Evolutionary conservation across 2,329 filamentous ascomycete species (phyloP), one percentile per base, ranked within the genome.

Genomic region (Myriangium duriaei): DNA sequence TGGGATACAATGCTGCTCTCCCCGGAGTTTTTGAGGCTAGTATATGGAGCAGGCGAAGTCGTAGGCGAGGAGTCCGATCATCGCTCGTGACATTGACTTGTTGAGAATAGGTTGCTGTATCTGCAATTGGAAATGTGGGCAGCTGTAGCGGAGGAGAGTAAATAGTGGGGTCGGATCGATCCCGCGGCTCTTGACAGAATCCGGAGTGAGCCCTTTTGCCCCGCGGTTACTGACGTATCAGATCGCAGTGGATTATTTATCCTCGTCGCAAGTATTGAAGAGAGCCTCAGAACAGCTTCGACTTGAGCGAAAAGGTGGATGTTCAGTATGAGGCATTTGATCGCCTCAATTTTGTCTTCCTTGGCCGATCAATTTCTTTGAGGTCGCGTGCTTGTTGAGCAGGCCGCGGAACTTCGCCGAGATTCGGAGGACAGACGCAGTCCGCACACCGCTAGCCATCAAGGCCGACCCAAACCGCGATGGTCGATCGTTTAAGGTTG

Each of bases 141-240:
- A 37, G 41, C 39, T 43, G 30, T 12, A 34, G 30, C 32, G 29
- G 32, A 36, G 26, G 36, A 26, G 36, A 37, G 41, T 39, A 39
- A 37, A 43, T 43, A 39, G 41, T 37, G 41, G 41, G 41, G 41
- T 40, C 32, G 33, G 30, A 32, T 19, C 31, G n/a, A n/a, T 43
- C 35, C 36, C 34, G 28, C 41, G 36, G 37, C 37, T 21, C n/a
- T n/a, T 39, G 41, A 38, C 41, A 33, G 37, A 35, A 39, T 34
- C 37, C 31, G 38, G 37, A 33, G 41, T 33, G 31, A 24, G 10
- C n/a, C n/a, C n/a, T n/a, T n/a, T n/a, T n/a, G n/a, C n/a, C n/a
- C n/a, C n/a, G n/a, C n/a, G n/a, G n/a, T n/a, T n/a, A n/a, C n/a
- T n/a, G n/a, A n/a, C n/a, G n/a, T n/a, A n/a, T n/a, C n/a, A n/a